These are phyloP conservation scores for Lentinus brumalis DNA, from an alignment of 768 basidiomycete species.

Conservation along the genomic window DNA sequence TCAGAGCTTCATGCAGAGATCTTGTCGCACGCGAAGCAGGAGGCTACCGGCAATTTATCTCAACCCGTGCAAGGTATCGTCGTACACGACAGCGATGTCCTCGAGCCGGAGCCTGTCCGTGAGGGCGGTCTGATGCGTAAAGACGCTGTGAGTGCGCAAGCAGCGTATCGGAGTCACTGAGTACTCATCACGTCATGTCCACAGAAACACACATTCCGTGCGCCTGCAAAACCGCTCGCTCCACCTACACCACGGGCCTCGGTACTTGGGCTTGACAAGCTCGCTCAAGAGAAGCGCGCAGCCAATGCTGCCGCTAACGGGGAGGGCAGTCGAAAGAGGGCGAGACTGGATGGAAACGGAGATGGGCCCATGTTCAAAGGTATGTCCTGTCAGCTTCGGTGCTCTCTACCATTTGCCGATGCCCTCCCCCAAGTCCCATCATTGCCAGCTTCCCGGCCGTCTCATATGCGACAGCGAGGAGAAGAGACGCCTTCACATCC, in stretches of 20 bases:
- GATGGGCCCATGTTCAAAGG: slow-evolving; percentile 88
- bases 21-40: slow-evolving; percentile 67
- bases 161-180: neutral
- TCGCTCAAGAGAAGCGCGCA: slow-evolving; percentile 87
- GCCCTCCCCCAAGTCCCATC: slow-evolving; percentile 62
- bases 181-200: slow-evolving; percentile 8
- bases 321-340: slow-evolving; percentile 64
- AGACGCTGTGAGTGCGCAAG: slow-evolving; percentile 51
- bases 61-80: slow-evolving; percentile 75
- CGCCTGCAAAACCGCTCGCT: slow-evolving; percentile 71
- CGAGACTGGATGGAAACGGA: slow-evolving; percentile 50
- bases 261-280: slow-evolving; percentile 80
- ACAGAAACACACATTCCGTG: slow-evolving; percentile 80
- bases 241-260: slow-evolving; percentile 81
- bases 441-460: slow-evolving; percentile 58
- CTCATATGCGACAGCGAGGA: slow-evolving; percentile 71
- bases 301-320: slow-evolving; percentile 48
- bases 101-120: slow-evolving; percentile 77
- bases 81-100: slow-evolving; percentile 77
- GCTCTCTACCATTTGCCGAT: neutral
- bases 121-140: slow-evolving; percentile 76
- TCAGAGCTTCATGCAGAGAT: slow-evolving; percentile 81
- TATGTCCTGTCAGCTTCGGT: slow-evolving; percentile 32
- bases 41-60: slow-evolving; percentile 46
- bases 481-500: slow-evolving; percentile 95